Base-by-base conservation (phyloP, 1,284 basidiomycete species). In the Trichosporon sp. region DNA sequence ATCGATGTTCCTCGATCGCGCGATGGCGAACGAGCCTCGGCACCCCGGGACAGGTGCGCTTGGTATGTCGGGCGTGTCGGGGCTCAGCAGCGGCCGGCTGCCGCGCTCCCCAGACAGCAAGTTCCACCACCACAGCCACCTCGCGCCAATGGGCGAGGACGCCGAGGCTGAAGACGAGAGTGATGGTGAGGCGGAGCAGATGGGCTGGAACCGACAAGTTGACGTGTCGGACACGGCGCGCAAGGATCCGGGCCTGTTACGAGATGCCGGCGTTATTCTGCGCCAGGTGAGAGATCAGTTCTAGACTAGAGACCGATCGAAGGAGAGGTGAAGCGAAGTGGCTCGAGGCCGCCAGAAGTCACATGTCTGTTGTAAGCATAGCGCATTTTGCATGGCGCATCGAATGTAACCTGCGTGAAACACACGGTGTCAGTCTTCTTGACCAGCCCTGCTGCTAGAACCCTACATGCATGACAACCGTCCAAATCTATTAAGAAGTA, bases 1-100 rank as follows among this genome's bases (percentile, higher is more conserved):
- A 6, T 94, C 91, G 1, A 82, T 94, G 13, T 94, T 92, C 76
- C 86, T 95, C 54, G 89, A 86, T 70, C 86, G 89, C 54, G 87
- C 95, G 78, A 88, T 90, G 1, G 89, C 91, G 64, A 34, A 57
- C n/a, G 23, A 61, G 33, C 62, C 59, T 36, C 40, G 37, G 16
- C 34, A 21, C 16, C 13, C 37, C 31, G n/a, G 14, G 44, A 19
- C 40, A 6, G 25, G n/a, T 8, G 36, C 32, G 9, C 19, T 46
- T 29, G 54, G 49, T 27, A 54, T 54, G 16, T 31, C 49, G 4
- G 49, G 49, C 25, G 25, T 29, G 5, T 54, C 49, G 25, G 49
- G 49, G 25, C 49, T 54, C 10, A 54, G 49, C 27, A 29, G 49
- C 25, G 27, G 27, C 27, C 25, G 49, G 5, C n/a, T n/a, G n/a